phyloP scores from a whole-genome alignment of 2,329 filamentous ascomycete genomes.

The Ophiostoma perfectum region DNA sequence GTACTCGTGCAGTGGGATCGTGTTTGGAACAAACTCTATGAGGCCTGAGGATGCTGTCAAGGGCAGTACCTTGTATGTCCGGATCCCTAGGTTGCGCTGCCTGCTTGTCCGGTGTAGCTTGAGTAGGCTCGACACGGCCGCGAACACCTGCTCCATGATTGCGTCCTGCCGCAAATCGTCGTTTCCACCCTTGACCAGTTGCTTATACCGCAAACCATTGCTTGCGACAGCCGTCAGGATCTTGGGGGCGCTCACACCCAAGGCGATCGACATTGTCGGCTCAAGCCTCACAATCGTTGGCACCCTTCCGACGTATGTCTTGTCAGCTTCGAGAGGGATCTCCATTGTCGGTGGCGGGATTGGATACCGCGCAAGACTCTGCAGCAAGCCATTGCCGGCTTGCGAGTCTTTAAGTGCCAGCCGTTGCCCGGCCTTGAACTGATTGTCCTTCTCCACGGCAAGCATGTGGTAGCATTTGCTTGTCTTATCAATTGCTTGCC shows the following conservation, averaged over 20 bases:
- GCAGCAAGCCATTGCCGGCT: constrained; percentile 58
- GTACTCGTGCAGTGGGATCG: constrained; percentile 85
- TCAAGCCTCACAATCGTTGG: constrained; percentile 70
- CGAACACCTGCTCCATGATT: constrained; percentile 99
- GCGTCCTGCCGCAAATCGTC: constrained; percentile 96
- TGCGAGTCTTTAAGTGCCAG: constrained; percentile 51
- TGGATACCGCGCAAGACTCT: constrained; percentile 56
- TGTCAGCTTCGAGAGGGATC: constrained; percentile 65
- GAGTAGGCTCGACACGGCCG: constrained; percentile 85
- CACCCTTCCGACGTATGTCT: constrained; percentile 64
- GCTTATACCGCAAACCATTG: constrained; percentile 75
- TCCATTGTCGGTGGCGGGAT: constrained; percentile 89
- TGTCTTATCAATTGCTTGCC: constrained; percentile 67
- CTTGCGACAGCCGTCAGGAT: constrained; percentile 77
- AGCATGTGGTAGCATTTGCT: constrained; percentile 62
- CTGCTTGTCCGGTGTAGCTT: constrained; percentile 80
- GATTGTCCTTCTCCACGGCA: constrained; percentile 59
- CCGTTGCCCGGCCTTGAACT: constrained; percentile 63
- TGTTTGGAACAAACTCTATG: constrained; percentile 95
- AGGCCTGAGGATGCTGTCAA: constrained; percentile 79
- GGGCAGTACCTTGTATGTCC: constrained; percentile 95
- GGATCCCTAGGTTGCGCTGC: constrained; percentile 80
- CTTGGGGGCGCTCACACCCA: constrained; percentile 87
- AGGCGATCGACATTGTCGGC: constrained; percentile 74
- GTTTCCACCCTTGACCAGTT: constrained; percentile 90